Evolutionary conservation across 768 basidiomycete species (phyloP).

Genomic region (Multifurca ochricompacta): DNA sequence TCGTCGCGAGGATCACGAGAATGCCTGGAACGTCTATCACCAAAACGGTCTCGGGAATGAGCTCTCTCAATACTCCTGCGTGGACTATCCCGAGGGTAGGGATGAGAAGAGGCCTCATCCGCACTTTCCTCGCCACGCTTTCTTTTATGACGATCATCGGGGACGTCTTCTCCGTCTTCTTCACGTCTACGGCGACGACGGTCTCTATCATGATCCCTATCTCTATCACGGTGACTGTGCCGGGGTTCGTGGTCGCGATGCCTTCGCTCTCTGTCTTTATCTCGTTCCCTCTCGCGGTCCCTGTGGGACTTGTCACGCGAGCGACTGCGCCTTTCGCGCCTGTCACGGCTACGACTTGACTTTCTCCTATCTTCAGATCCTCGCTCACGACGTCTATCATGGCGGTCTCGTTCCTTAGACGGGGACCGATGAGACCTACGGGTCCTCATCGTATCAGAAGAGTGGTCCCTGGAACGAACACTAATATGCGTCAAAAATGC

Average conservation of each 20-base stretch:
- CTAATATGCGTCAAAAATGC: constrained; percentile 9
- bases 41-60: constrained; percentile 45
- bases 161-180: constrained; percentile 48
- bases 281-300: constrained; percentile 44
- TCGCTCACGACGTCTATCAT: constrained; percentile 47
- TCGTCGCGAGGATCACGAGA: constrained; percentile 53
- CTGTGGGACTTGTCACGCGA: constrained; percentile 34
- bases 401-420: constrained; percentile 55
- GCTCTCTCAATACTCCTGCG: constrained; percentile 39
- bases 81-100: constrained; percentile 45
- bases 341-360: constrained; percentile 52
- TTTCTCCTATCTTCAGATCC: constrained; percentile 49
- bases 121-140: constrained; percentile 52
- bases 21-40: constrained; percentile 35
- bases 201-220: constrained; percentile 44
- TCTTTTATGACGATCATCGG: constrained; percentile 56
- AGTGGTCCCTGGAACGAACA: constrained; percentile 57
- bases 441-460: constrained; percentile 69
- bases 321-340: constrained; percentile 35
- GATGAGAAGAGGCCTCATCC: constrained; percentile 37
- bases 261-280: constrained; percentile 36
- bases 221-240: constrained; percentile 46
- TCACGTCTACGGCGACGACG: constrained; percentile 57
- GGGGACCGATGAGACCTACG: constrained; percentile 63
- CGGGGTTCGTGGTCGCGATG: constrained; percentile 44